phyloP scores from a whole-genome alignment of 345 rosid genomes.

The Alliaria petiolata region DNA sequence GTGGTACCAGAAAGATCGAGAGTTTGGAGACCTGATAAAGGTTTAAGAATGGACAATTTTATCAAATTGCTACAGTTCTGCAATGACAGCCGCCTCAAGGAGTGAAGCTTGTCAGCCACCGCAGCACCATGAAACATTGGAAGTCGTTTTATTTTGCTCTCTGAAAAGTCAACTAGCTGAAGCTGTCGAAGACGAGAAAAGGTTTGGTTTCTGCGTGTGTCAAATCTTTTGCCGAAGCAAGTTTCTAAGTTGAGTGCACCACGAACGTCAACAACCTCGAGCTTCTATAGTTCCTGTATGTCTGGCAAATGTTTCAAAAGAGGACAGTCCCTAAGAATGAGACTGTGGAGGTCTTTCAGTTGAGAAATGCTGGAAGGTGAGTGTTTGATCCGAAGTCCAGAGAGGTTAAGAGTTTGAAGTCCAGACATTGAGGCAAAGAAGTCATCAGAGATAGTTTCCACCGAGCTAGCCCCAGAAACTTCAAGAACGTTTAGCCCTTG shows the following conservation, averaged over 20 bases:
- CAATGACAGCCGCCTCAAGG: constrained; percentile 20
- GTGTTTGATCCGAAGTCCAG: constrained; percentile 22
- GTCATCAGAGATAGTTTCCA: constrained; percentile 18
- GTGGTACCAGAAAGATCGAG: constrained; percentile 36
- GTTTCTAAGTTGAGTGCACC: constrained; percentile 24
- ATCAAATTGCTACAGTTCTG: constrained; percentile 10
- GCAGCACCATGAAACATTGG: constrained; percentile 29
- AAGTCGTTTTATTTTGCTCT: constrained; percentile 25
- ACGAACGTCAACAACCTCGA: constrained; percentile 47
- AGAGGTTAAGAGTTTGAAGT: constrained; percentile 48
- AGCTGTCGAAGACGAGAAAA: constrained; percentile 27
- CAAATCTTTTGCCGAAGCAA: not conserved
- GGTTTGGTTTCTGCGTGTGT: constrained; percentile 3
- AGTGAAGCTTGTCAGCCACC: not conserved
- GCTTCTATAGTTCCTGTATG: constrained; percentile 4
- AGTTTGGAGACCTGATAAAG: constrained; percentile 20
- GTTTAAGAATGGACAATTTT: constrained; percentile 5
- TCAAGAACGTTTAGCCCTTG: constrained; percentile 38
- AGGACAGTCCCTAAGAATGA: constrained; percentile 37
- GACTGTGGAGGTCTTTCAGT: constrained; percentile 28
- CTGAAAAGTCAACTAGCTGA: constrained; percentile 39
- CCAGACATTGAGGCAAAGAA: constrained; percentile 16
- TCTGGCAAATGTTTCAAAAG: constrained; percentile 31
- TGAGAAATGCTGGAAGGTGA: constrained; percentile 28
- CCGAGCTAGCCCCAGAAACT: constrained; percentile 42